phyloP scores from a whole-genome alignment of 495 filamentous ascomycete species.

The Aspergillus ellipticus region DNA sequence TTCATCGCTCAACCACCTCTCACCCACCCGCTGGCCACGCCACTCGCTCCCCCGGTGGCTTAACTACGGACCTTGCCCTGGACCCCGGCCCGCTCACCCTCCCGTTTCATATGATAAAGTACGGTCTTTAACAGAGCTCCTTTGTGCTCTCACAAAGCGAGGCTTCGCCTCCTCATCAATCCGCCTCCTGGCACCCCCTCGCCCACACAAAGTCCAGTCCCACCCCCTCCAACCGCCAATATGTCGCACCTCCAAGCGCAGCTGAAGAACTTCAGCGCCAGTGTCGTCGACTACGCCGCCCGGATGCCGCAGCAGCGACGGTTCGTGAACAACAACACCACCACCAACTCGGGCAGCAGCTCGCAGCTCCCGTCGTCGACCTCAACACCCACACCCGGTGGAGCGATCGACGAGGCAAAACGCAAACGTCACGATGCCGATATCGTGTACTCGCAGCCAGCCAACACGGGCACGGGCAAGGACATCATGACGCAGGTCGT shows the following conservation, averaged over 20 bases:
- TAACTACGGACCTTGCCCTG: background rate
- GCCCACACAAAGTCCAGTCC: no score
- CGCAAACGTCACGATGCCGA: constrained; percentile 56
- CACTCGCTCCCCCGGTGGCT: background rate
- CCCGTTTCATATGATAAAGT: constrained; percentile 10
- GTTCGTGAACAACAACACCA: constrained; percentile 27
- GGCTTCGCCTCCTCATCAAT: constrained; percentile 7
- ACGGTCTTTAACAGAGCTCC: constrained; percentile 4
- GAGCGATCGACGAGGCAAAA: constrained; percentile 39
- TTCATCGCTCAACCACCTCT: background rate
- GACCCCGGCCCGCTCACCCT: constrained; percentile 2
- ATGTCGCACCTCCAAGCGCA: constrained; percentile 49
- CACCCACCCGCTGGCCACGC: no score
- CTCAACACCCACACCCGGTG: constrained; percentile 34
- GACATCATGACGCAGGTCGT: constrained; percentile 80
- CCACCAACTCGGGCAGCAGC: constrained; percentile 28
- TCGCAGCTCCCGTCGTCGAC: constrained; percentile 39
- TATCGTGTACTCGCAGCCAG: constrained; percentile 73
- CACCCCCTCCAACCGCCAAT: constrained; percentile 12
- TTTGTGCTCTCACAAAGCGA: constrained; percentile 12
- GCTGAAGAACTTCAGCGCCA: constrained; percentile 46
- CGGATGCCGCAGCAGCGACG: constrained; percentile 43
- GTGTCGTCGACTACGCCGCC: constrained; percentile 42
- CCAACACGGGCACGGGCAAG: constrained; percentile 69
- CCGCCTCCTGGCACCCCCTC: background rate